Conservation (phyloP, 208 protist genomes). For the Leishmania tarentolae region DNA sequence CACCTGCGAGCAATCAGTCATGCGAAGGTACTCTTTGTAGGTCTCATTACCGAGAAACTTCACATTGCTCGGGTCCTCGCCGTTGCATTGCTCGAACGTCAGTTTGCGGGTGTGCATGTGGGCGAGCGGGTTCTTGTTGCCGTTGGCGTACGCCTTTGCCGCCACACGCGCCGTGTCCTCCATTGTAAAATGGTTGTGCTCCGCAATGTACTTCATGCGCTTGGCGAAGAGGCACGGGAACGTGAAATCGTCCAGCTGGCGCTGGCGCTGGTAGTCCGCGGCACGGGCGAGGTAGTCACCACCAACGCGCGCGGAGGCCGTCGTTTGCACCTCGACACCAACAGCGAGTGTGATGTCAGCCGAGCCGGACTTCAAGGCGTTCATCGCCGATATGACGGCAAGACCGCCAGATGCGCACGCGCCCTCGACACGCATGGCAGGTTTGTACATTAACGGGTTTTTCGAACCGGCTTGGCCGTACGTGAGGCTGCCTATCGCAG, state of each 20-base stretch:
- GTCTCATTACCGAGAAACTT: slow-evolving; percentile 87
- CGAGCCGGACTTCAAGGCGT: slow-evolving; percentile 64
- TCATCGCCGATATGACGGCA: slow-evolving; percentile 57
- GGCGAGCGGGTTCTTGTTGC: slow-evolving; percentile 86
- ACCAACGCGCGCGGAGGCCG: slow-evolving; percentile 72
- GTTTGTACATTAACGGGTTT: slow-evolving; percentile 72
- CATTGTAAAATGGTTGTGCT: slow-evolving; percentile 79
- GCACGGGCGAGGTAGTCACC: slow-evolving; percentile 92
- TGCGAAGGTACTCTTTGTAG: slow-evolving; percentile 83
- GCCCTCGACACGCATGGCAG: slow-evolving; percentile 84
- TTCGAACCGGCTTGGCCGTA: slow-evolving; percentile 25
- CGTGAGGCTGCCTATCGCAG: slow-evolving; percentile 60
- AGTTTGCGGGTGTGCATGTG: slow-evolving; percentile 88
- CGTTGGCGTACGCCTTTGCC: slow-evolving; percentile 90
- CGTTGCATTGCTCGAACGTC: slow-evolving; percentile 66
- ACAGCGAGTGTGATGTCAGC: slow-evolving; percentile 74
- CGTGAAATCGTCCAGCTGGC: slow-evolving; percentile 90
- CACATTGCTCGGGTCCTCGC: slow-evolving; percentile 59
- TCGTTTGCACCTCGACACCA: slow-evolving; percentile 92
- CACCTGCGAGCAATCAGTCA: slow-evolving; percentile 90
- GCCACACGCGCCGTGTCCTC: slow-evolving; percentile 87
- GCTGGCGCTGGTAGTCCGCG: slow-evolving; percentile 85
- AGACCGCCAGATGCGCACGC: slow-evolving; percentile 91
- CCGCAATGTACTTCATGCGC: slow-evolving; percentile 81
- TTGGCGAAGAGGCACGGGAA: slow-evolving; percentile 92